Conservation (phyloP, 2,329 filamentous ascomycete genomes). For the Colletotrichum horii region DNA sequence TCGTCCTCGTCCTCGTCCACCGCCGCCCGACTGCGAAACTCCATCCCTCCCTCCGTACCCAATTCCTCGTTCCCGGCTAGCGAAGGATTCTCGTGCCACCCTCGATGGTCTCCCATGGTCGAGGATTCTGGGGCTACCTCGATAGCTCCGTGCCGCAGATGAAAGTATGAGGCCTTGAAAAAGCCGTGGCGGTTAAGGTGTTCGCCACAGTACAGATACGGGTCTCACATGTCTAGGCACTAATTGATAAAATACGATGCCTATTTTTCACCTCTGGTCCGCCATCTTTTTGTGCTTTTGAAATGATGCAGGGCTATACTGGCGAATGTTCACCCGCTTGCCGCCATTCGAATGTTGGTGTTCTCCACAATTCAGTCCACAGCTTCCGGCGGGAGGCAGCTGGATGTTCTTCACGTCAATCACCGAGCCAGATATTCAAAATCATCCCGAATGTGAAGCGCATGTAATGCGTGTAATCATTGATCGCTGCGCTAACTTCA, state of each 20-base stretch:
- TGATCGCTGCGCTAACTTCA: neutral
- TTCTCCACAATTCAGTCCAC: neutral
- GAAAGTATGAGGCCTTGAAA: conserved; percentile 58
- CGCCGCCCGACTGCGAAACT: neutral
- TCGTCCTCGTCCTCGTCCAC: neutral
- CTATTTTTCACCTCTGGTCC: neutral
- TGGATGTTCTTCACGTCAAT: neutral
- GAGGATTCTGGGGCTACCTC: conserved; percentile 61
- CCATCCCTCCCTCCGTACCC: neutral
- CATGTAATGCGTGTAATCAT: neutral
- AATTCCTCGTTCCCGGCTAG: conserved; percentile 48
- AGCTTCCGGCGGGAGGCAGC: neutral
- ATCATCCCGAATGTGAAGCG: neutral
- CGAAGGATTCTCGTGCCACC: conserved; percentile 59
- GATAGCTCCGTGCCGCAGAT: conserved; percentile 68
- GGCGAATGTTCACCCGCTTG: neutral
- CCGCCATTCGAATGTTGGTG: neutral
- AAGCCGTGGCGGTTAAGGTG: conserved; percentile 63
- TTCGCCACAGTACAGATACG: conserved; percentile 70
- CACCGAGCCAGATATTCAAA: neutral
- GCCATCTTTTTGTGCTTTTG: neutral
- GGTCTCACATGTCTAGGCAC: conserved; percentile 54
- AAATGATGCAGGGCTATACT: neutral
- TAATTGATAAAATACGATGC: neutral
- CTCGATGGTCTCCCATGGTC: conserved; percentile 42